These are phyloP conservation scores for Populus davidiana DNA, from an alignment of 345 rosid genomes.

Conservation along the genomic window DNA sequence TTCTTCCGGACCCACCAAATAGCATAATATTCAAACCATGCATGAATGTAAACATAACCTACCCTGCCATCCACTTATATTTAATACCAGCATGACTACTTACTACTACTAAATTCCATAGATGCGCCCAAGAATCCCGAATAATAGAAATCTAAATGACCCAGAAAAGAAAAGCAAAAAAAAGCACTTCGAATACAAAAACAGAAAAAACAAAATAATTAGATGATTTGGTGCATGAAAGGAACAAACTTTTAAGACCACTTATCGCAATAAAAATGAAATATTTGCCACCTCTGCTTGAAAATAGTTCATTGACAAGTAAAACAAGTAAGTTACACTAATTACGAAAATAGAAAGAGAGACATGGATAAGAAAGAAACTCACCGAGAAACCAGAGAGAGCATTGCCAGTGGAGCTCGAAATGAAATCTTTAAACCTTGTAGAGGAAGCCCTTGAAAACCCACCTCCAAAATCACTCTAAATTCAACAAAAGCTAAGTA, in stretches of 20 bases:
- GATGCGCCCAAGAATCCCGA: background rate
- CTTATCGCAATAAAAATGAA: background rate
- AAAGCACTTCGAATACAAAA: background rate
- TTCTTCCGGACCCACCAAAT: slow-evolving; percentile 25
- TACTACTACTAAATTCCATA: background rate
- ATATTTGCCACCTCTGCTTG: background rate
- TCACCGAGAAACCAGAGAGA: slow-evolving; percentile 37
- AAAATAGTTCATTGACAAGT: background rate
- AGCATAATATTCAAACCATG: slow-evolving; percentile 21
- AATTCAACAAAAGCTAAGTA: slow-evolving; percentile 19
- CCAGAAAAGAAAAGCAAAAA: background rate
- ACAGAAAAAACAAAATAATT: background rate
- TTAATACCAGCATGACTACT: background rate
- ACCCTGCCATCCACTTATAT: slow-evolving; percentile 8
- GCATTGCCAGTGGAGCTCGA: slow-evolving; percentile 39
- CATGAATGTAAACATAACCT: slow-evolving; percentile 27
- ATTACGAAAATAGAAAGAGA: background rate
- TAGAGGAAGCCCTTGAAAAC: slow-evolving; percentile 17
- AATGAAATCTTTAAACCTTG: slow-evolving; percentile 16
- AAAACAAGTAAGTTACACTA: background rate
- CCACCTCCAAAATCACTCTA: slow-evolving; percentile 34
- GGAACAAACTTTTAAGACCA: background rate
- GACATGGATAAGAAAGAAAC: slow-evolving; percentile 13
- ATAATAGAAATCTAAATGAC: background rate
- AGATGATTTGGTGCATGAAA: background rate